Evolutionary conservation across 2,329 filamentous ascomycete genomes (phyloP), one percentile per base, ranked within the genome.

Genomic region (Talaromyces sp.): DNA sequence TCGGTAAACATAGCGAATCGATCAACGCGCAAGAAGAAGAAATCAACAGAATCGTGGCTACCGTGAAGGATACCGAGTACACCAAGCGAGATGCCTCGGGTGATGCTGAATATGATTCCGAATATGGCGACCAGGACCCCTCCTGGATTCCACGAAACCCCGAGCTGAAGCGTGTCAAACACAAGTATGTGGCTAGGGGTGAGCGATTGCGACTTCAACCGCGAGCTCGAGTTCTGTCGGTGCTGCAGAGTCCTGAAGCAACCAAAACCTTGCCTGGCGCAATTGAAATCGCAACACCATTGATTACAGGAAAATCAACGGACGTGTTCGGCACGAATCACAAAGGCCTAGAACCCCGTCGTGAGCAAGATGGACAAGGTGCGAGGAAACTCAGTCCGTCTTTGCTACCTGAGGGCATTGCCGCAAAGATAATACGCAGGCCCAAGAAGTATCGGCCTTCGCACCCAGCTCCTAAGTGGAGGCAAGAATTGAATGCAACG

Each of bases 281-380:
- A 35, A 78, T 80, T 65, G 74, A 78, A 54, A 73, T 80, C 49
- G 76, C 78, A 35, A 80, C 78, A 31, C 78, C 78, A 15, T 68
- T 79, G 69, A 79, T 80, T 65, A 75, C 73, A 0, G 78, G 78
- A 9, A 78, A 72, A 61, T 54, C 67, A 62, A 71, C 70, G 64
- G 41, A 66, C 35, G n/a, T 45, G 64, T 33, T 43, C 27, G 15
- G 35, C 19, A 31, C 45, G 33, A 56, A 52, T 11, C 68, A 72
- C 54, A 62, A 63, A 70, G 41, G 61, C 67, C 35, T 70, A 68
- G 35, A 69, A 71, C 11, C 64, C 62, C 2, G 39, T 19, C 13
- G 9, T 33, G 31, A 47, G 13, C 61, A 25, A 33, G 27, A 63
- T 11, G 60, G 4, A 13, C 3, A 54, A 15, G 10, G 15, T n/a